Evolutionary conservation across 179 eudicot genomes (phyloP).

Genomic region (Silene coronaria): DNA sequence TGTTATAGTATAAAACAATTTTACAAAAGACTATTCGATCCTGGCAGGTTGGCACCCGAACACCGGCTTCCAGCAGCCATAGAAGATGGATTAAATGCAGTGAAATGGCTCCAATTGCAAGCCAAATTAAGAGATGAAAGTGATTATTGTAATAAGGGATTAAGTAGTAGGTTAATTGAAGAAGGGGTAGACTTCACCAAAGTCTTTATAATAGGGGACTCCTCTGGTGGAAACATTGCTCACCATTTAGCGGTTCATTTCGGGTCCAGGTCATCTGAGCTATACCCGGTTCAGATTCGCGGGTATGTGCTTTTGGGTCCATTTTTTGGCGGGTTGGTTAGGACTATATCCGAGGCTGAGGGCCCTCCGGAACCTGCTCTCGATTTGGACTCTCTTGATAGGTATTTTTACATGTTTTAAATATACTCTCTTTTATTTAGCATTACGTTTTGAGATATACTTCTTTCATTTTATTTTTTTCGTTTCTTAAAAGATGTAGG

Average conservation of each 20-base stretch:
- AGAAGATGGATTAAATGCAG: constrained; percentile 41
- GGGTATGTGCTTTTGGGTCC: constrained; percentile 69
- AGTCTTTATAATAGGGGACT: constrained; percentile 66
- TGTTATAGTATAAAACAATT: background rate
- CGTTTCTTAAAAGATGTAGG: too few relatives aligned
- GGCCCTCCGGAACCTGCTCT: constrained; percentile 43
- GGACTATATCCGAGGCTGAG: constrained; percentile 57
- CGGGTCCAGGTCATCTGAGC: constrained; percentile 35
- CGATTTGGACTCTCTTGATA: constrained; percentile 54
- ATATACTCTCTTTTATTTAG: too few relatives aligned
- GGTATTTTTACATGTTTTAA: constrained; percentile 26
- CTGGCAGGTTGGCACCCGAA: constrained; percentile 61
- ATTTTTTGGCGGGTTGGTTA: constrained; percentile 58
- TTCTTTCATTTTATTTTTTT: too few relatives aligned
- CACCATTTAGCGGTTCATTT: constrained; percentile 59
- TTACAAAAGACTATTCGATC: background rate
- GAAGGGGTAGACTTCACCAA: constrained; percentile 41
- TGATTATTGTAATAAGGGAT: background rate
- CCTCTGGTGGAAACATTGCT: constrained; percentile 77
- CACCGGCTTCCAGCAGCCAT: constrained; percentile 68
- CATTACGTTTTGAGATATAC: too few relatives aligned
- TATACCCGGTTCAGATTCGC: constrained; percentile 38
- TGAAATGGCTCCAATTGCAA: constrained; percentile 45
- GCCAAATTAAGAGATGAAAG: constrained; percentile 14
- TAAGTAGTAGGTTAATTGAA: constrained; percentile 6